These are phyloP conservation scores for Oryza coarctata DNA, from an alignment of 176 grass and related monocot species.

Conservation along the genomic window DNA sequence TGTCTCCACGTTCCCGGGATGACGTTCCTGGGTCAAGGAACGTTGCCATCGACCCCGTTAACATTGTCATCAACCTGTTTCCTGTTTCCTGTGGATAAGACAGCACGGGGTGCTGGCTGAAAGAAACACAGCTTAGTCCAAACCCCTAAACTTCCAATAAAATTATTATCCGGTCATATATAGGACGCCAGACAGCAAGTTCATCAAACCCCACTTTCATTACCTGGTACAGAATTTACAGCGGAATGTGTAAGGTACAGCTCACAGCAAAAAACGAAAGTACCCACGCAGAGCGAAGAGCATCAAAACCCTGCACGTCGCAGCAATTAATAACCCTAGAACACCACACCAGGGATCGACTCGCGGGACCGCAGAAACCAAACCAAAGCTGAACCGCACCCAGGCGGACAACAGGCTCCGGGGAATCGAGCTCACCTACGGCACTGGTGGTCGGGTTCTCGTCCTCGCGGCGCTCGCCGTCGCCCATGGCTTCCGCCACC, in stretches of 20 bases:
- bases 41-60: no score
- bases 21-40: no score
- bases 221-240: neutral
- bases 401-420: neutral
- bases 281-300: neutral
- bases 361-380: neutral
- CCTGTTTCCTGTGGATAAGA: no score
- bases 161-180: neutral
- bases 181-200: neutral
- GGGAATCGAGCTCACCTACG: conserved; percentile 35
- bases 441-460: conserved; percentile 36
- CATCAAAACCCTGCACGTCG: neutral
- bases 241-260: neutral
- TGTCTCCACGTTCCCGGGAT: no score
- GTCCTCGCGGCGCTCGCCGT: conserved; percentile 40
- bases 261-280: neutral
- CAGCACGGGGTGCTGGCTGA: neutral
- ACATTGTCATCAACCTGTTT: no score
- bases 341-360: neutral
- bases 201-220: neutral
- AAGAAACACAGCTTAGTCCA: neutral
- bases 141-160: neutral
- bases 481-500: conserved; percentile 33
- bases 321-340: conserved; percentile 28
- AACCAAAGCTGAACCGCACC: neutral